Conservation (phyloP, 169 alveolate genomes). For the Condylostoma magnum region DNA sequence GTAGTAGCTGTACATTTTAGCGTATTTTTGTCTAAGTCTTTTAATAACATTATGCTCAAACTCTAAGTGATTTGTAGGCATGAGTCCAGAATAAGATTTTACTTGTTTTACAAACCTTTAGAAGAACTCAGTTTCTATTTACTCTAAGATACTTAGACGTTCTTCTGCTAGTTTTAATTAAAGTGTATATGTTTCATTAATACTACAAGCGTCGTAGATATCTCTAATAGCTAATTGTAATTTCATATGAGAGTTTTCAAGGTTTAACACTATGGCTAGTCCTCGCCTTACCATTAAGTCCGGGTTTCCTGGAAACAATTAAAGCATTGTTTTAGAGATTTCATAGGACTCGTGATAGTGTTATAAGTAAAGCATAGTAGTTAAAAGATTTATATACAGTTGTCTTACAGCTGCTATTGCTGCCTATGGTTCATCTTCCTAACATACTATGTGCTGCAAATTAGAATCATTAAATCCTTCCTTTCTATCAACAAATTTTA, state of each 20-base stretch:
- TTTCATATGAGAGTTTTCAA: not conserved
- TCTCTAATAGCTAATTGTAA: not conserved
- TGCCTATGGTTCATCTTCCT: not conserved
- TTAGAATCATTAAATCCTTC: too few relatives aligned
- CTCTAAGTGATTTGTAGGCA: not conserved
- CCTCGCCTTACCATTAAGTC: not conserved
- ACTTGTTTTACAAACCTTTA: not conserved
- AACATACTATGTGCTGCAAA: not conserved
- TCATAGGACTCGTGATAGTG: not conserved
- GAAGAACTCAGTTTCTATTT: not conserved
- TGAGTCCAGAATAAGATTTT: conserved; percentile 7
- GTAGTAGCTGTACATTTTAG: not conserved
- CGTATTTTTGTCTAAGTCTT: not conserved
- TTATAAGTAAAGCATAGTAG: not conserved
- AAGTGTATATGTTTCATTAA: not conserved
- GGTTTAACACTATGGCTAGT: not conserved
- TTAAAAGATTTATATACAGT: not conserved
- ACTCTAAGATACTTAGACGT: not conserved
- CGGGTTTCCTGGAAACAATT: not conserved
- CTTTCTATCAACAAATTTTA: not conserved
- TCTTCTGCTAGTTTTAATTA: not conserved
- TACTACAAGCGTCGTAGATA: not conserved
- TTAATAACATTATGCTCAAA: conserved; percentile 4
- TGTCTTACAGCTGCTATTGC: not conserved
- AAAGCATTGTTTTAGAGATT: not conserved